These are phyloP conservation scores for Pulveroboletus sp. DNA, from an alignment of 768 basidiomycete species.

Conservation along the genomic window DNA sequence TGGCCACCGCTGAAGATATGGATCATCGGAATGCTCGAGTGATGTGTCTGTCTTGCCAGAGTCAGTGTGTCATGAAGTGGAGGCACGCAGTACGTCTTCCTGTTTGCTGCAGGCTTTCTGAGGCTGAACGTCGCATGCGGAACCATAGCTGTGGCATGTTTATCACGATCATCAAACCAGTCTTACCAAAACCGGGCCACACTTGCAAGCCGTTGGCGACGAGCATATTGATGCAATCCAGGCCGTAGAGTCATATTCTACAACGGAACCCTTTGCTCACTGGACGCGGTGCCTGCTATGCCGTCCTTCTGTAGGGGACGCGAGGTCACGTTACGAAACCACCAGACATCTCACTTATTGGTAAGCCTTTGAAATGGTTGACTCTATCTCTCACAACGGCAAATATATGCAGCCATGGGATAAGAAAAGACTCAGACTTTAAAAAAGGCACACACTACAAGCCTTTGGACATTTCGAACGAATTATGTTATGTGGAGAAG, in stretches of 20 bases:
- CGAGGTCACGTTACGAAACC: not conserved
- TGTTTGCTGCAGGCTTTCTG: no score
- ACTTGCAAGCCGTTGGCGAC: slow-evolving; percentile 7
- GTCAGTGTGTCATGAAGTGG: slow-evolving; percentile 6
- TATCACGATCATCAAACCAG: no score
- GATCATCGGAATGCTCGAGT: slow-evolving; percentile 13
- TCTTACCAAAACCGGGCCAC: no score
- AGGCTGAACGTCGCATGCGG: no score
- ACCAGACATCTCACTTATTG: not conserved
- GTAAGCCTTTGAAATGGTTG: not conserved
- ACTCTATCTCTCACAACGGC: no score
- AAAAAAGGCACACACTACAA: slow-evolving; percentile 3
- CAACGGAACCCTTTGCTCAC: not conserved
- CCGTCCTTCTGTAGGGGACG: slow-evolving; percentile 4
- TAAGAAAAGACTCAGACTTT: not conserved
- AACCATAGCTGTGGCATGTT: no score
- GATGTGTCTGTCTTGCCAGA: slow-evolving; percentile 2
- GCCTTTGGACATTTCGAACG: not conserved
- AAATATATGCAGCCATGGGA: slow-evolving; percentile 1
- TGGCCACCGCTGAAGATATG: slow-evolving; percentile 11
- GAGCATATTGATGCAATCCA: slow-evolving; percentile 6
- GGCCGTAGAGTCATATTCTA: slow-evolving; percentile 1
- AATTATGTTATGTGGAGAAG: not conserved
- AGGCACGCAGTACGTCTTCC: slow-evolving; percentile 7
- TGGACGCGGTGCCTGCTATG: slow-evolving; percentile 10